Percentiles rank a stretch among this genome's conserved stretches.
Conservation (phyloP, 106 monocot genomes). For the Phalaenopsis equestris region DNA sequence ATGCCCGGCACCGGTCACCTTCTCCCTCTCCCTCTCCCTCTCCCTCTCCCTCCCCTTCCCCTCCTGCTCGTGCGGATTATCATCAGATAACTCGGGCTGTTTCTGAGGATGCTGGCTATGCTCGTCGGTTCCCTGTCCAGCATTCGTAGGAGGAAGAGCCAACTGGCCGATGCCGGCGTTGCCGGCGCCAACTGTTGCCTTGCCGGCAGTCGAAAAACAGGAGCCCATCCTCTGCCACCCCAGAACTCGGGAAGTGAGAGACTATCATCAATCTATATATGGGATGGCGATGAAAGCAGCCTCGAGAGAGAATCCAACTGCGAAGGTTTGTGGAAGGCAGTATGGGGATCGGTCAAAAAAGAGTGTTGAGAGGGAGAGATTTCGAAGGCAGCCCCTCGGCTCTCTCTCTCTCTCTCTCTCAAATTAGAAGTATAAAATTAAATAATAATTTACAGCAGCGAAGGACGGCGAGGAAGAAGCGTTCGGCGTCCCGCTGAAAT, state of each 20-base stretch:
- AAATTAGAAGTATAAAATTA: not conserved
- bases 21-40: slow-evolving; percentile 1
- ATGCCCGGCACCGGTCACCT: slow-evolving; percentile 4
- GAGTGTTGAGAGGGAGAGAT: not conserved
- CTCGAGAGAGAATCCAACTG: not conserved
- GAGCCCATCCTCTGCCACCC: slow-evolving; percentile 29
- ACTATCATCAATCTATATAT: slow-evolving; percentile 6
- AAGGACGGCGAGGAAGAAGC: not conserved
- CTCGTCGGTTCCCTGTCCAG: not conserved
- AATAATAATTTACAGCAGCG: not conserved
- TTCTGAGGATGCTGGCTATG: not conserved
- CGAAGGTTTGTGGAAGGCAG: not conserved
- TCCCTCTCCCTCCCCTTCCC: not conserved
- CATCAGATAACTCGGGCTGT: not conserved
- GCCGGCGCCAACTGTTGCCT: slow-evolving; percentile 11
- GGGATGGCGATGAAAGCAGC: not conserved
- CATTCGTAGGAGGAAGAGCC: not conserved
- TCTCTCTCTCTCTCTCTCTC: not conserved
- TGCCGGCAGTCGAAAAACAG: slow-evolving; percentile 35
- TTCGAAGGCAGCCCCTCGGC: not conserved
- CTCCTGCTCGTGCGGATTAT: not conserved
- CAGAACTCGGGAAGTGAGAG: not conserved
- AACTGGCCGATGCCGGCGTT: not conserved
- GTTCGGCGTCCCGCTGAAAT: not conserved
- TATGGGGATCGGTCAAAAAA: slow-evolving; percentile 4